A percentile compares a stretch with the other conserved stretches of the same genome.
These are phyloP conservation scores for Aspergillus pseudotamarii DNA, from an alignment of 2,329 filamentous ascomycete genomes.

Conservation along the genomic window DNA sequence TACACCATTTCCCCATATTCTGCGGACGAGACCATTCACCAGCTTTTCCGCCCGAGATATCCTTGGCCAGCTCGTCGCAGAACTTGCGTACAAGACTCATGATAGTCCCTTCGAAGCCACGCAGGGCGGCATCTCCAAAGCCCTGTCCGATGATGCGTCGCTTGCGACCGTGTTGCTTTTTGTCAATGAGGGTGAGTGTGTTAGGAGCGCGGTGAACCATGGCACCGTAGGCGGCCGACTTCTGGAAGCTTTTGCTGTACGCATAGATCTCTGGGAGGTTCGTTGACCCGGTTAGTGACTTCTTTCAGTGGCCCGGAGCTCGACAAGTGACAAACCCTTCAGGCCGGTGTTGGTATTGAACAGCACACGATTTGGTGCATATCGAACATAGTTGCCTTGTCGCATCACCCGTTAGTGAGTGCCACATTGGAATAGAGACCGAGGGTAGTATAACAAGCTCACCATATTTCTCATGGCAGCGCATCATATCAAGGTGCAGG, in stretches of 20 bases:
- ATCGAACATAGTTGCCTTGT: slow-evolving; percentile 28
- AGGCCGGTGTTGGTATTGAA: slow-evolving; percentile 23
- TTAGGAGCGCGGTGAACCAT: slow-evolving; percentile 42
- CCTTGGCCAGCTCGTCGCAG: slow-evolving; percentile 4
- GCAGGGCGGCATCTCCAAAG: slow-evolving; percentile 27
- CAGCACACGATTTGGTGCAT: slow-evolving; percentile 26
- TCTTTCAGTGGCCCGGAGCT: background rate
- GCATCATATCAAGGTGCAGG: slow-evolving; percentile 30
- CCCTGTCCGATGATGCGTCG: slow-evolving; percentile 22
- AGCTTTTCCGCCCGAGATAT: slow-evolving; percentile 13
- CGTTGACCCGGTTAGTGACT: background rate
- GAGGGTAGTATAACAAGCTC: background rate
- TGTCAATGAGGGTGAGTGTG: slow-evolving; percentile 23
- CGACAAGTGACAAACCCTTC: slow-evolving; percentile 16
- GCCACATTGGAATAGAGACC: too few species aligned
- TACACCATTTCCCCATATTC: slow-evolving; percentile 50
- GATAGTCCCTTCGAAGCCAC: slow-evolving; percentile 20
- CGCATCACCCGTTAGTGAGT: background rate
- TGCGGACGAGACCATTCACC: slow-evolving; percentile 44
- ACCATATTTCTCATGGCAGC: slow-evolving; percentile 37
- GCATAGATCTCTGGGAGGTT: slow-evolving; percentile 47
- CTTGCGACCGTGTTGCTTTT: slow-evolving; percentile 21
- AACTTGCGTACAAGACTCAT: slow-evolving; percentile 15
- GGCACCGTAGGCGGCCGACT: slow-evolving; percentile 52
- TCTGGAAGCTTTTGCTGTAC: slow-evolving; percentile 51